Base-by-base conservation (phyloP, 164 flowering plant genomes). In the Malania oleifera region DNA sequence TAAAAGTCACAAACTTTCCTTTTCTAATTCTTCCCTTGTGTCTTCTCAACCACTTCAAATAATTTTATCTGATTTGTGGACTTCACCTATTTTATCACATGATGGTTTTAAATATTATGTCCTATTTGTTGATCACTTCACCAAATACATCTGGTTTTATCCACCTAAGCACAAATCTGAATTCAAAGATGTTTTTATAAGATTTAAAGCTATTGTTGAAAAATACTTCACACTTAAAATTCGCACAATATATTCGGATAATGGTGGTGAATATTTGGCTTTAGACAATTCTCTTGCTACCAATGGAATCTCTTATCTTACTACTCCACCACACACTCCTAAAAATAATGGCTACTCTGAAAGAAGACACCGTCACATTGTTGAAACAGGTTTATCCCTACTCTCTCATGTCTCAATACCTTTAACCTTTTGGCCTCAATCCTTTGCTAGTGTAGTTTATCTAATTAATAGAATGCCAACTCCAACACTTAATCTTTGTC, bases 261-360 rank as follows among this genome's bases (percentile, higher is more conserved):
- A 50, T 50, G 54, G 54, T 2, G 54, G 54, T 4, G 54, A 50
- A 50, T 50, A 50, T 44, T 37, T 26, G 15, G 61, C 37, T 8
- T 51, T 57, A 6, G 4, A 23, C 1, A 25, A 23, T 26, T n/a
- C 5, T 39, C 52, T 29, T 2, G n/a, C 29, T 24, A 6, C 18
- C 15, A 9, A 44, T 41, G 66, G 66, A 3, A 62, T 54, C 31
- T 27, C 65, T 15, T 52, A 62, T n/a, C 15, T 54, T 0, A 63
- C 66, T 0, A 24, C 60, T n/a, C 60, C 60, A 13, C 60, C 66
- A 2, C 60, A 63, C 24, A 55, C 60, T 7, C 60, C 66, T 3
- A 13, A 63, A 54, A 51, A 62, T 29, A 60, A 51, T 25, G 64
- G 47, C 23, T 60, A 50, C 13, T 23, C 35, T 22, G 64, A 60